A percentile compares a stretch with the other conserved stretches of the same genome.
These are phyloP conservation scores for Alloteropsis angusta DNA, from an alignment of 202 grass and related monocot species.

Conservation along the genomic window DNA sequence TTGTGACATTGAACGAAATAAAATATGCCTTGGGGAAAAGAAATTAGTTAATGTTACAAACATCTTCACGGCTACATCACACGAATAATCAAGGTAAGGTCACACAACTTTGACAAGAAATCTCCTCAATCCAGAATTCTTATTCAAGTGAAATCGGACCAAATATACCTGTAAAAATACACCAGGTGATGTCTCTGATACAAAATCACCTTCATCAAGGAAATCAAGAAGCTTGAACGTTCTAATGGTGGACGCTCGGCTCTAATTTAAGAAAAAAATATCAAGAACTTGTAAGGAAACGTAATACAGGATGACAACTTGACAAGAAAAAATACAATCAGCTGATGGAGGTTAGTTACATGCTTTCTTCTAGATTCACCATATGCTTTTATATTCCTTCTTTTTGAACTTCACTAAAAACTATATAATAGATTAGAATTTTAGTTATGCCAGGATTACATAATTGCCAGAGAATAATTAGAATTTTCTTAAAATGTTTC, in stretches of 20 bases:
- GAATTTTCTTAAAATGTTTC: neutral
- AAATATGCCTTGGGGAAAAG: neutral
- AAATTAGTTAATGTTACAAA: neutral
- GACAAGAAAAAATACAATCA: neutral
- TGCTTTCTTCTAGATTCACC: neutral
- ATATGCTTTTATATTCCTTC: neutral
- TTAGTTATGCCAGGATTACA: neutral
- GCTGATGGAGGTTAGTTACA: neutral
- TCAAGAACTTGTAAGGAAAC: constrained; percentile 13
- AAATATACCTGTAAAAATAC: constrained; percentile 71
- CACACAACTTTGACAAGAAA: constrained; percentile 5
- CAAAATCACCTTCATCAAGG: constrained; percentile 22
- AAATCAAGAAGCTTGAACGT: constrained; percentile 53
- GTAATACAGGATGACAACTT: neutral
- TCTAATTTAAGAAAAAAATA: constrained; percentile 30
- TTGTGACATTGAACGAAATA: neutral
- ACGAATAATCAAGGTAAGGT: neutral
- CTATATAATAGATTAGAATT: neutral
- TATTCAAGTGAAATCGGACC: constrained; percentile 11
- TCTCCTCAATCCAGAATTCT: neutral
- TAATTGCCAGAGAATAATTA: neutral
- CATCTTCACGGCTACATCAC: neutral
- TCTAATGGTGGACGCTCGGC: constrained; percentile 44
- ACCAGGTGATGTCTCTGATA: constrained; percentile 62
- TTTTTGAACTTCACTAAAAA: neutral